These are phyloP conservation scores for Elaeis guineensis DNA, from an alignment of 176 grass and related monocot species.

Conservation along the genomic window DNA sequence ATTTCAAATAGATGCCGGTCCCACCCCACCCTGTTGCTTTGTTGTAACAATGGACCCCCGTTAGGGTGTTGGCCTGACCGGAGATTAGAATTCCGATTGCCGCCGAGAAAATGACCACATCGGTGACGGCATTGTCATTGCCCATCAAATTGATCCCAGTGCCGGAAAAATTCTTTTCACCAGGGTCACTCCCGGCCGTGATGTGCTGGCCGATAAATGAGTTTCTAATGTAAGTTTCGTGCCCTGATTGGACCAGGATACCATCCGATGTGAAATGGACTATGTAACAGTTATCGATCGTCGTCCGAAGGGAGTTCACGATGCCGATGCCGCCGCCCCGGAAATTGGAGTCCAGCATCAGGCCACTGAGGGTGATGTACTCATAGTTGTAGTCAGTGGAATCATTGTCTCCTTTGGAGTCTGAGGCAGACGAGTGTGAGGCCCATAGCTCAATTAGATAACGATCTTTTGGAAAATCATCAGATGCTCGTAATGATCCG, in stretches of 20 bases:
- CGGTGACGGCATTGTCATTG: conserved; percentile 68
- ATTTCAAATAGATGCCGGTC: conserved; percentile 53
- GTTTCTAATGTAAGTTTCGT: conserved; percentile 62
- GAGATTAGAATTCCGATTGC: conserved; percentile 55
- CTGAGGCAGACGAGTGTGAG: not conserved
- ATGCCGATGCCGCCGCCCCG: conserved; percentile 59
- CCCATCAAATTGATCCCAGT: conserved; percentile 58
- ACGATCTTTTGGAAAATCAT: conserved; percentile 53
- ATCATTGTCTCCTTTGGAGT: not conserved
- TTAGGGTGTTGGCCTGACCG: conserved; percentile 56
- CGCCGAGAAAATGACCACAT: conserved; percentile 69
- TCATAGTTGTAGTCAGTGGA: conserved; percentile 42
- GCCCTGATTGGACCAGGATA: conserved; percentile 40
- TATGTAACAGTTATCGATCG: conserved; percentile 60
- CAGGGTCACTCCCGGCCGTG: conserved; percentile 41
- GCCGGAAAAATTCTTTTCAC: conserved; percentile 49
- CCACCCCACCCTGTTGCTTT: conserved; percentile 68
- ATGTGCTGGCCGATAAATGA: conserved; percentile 73
- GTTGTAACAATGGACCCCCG: conserved; percentile 94
- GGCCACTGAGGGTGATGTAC: conserved; percentile 51
- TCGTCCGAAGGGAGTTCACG: conserved; percentile 48
- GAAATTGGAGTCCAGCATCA: conserved; percentile 64
- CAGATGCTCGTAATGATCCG: conserved; percentile 47
- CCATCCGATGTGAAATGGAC: conserved; percentile 48
- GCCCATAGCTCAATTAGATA: conserved; percentile 70